Evolutionary conservation across 2,329 filamentous ascomycete species (phyloP), one percentile per base, ranked within the genome.

Genomic region (Arthrobotrys entomopaga): DNA sequence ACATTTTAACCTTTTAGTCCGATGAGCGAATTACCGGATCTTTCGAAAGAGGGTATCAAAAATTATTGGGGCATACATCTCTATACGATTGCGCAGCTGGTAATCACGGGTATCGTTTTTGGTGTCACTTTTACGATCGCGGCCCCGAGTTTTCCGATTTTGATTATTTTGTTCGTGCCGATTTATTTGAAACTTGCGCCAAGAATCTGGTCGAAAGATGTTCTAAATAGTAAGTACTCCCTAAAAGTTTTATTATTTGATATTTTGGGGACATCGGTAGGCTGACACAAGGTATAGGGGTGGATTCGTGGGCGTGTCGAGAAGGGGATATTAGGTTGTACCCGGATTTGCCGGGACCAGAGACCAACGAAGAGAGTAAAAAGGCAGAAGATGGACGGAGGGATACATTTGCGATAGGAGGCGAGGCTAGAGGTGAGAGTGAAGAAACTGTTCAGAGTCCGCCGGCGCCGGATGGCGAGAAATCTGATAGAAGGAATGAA

Each of bases 91-190:
- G 80, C 85, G 0, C 87, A 89, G 79, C 84, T 90, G 22, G 76
- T 86, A 1, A 80, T 88, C 50, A 88, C 88, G 1, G 84, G 84
- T 0, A 82, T 85, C 3, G 86, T 90, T n/a, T 90, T 90, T 77
- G 85, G 86, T 38, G 81, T 89, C 15, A 90, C 87, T 0, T 82
- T 89, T 59, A 89, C 87, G 0, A 83, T 85, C n/a, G 87, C 85
- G 0, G 87, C 87, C 0, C 87, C 87, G 0, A 87, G 85, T 0
- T 90, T 90, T 76, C 88, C 88, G 0, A 81, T 90, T 6, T 83
- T 89, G 24, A 88, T 90, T 71, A 86, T 89, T 61, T 83, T 85
- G 4, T 80, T 89, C n/a, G 87, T 90, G 0, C 88, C 88, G 0
- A 82, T 88, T n/a, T 82, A 88, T 10, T 79, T 90, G 7, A 81